Evolutionary conservation across 352 stramenopile species (phyloP).

Genomic region (Hyaloperonospora brassicae): DNA sequence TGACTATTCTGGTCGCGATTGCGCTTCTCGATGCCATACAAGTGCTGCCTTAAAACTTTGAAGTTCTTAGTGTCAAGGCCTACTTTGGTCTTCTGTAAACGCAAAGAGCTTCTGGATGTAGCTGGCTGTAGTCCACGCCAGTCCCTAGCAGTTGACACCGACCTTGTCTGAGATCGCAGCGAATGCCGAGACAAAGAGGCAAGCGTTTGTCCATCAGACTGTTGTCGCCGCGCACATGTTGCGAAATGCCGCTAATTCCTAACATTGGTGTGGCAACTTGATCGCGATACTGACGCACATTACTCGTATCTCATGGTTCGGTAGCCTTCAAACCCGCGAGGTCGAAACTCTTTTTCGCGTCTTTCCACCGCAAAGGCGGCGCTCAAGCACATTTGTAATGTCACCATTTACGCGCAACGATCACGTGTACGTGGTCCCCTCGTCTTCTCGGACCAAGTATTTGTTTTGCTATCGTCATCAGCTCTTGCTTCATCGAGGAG

Average conservation of each 20-base stretch:
- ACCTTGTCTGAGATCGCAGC: slow-evolving; percentile 90
- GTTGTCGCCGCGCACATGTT: slow-evolving; percentile 51
- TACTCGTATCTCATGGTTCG: no score
- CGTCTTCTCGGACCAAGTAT: slow-evolving; percentile 79
- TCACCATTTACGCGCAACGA: slow-evolving; percentile 71
- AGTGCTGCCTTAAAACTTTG: no score
- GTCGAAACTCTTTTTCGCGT: slow-evolving; percentile 49
- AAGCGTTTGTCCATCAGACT: slow-evolving; percentile 59
- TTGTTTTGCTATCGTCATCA: no score
- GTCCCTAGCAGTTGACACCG: slow-evolving; percentile 78
- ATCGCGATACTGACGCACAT: slow-evolving; percentile 64
- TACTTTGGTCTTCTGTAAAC: slow-evolving; percentile 80
- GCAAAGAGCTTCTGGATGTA: slow-evolving; percentile 86
- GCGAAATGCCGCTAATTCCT: slow-evolving; percentile 50
- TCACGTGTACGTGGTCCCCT: slow-evolving; percentile 79
- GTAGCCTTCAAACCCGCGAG: slow-evolving; percentile 68
- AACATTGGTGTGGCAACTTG: slow-evolving; percentile 53
- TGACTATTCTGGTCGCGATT: no score
- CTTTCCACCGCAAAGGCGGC: slow-evolving; percentile 45
- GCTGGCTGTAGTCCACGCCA: slow-evolving; percentile 92
- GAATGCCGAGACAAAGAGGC: slow-evolving; percentile 49
- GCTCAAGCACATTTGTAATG: slow-evolving; percentile 81
- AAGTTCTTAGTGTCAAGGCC: no score
- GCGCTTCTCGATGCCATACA: no score
- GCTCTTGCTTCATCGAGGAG: slow-evolving; percentile 66